Evolutionary conservation across 257 asterid species (phyloP), one percentile per base, ranked within the genome.

Genomic region (Petrea volubilis): DNA sequence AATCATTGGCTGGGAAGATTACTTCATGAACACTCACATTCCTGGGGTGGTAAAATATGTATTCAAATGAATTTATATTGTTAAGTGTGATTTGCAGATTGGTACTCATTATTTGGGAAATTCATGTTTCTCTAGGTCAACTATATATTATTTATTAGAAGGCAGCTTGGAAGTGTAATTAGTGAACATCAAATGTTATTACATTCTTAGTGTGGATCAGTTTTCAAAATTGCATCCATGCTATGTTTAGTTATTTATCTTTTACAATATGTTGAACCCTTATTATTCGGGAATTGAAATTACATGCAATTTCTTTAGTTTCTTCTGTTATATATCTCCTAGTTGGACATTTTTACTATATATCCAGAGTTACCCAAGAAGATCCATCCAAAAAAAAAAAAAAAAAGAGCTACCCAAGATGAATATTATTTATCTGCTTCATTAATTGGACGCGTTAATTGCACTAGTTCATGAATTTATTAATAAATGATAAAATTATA

Each of bases 11-110:
- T 92, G 97, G 98, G 96, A 84, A 24, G 98, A 92, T 29, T 90
- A 92, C 73, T 83, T 88, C 84, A 58, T 77, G 83, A 85, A 77
- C 20, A 82, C 33, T 28, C 97, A 92, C 79, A 34, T 90, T 28
- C 98, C 98, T 52, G 98, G 98, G 41, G 80, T 76, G 3, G 97
- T 90, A 0, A 92, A 88, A 80, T 78, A 88, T 52, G 92, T 88
- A 11, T 79, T 90, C 75, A 87, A 84, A 69, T 91, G 73, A 85
- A 38, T 27, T 18, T 43, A 17, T 12, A 15, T 5, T 56, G 40
- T 24, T n/a, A 53, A 67, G 70, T 38, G 41, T 70, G 56, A 63
- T 68, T 61, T 73, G 51, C 34, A 41, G 15, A 47, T 24, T 61
- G 53, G 33, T 67, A 11, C 43, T 70, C 62, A n/a, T 61, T 4